Evolutionary conservation across 2,329 filamentous ascomycete genomes (phyloP).

Genomic region (Clarireedia homoeocarpa): DNA sequence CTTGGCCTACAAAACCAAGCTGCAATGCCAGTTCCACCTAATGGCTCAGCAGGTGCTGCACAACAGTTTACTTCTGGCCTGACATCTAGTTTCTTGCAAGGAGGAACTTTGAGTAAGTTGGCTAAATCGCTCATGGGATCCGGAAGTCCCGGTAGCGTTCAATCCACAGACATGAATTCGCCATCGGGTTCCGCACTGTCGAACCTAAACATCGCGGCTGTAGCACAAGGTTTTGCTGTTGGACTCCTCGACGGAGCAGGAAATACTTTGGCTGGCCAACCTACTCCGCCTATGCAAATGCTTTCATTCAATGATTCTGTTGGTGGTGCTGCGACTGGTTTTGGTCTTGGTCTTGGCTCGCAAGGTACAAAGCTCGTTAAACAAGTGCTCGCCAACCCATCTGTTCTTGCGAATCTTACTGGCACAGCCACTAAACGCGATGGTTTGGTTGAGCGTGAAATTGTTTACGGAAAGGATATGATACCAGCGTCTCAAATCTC

Average conservation of each 20-base stretch:
- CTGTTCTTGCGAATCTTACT: background rate
- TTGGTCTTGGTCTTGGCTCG: constrained; percentile 31
- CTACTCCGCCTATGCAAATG: constrained; percentile 14
- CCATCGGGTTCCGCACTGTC: constrained; percentile 16
- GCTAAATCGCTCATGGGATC: constrained; percentile 9
- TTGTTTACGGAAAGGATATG: background rate
- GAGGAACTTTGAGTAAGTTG: constrained; percentile 27
- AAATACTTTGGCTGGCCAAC: constrained; percentile 24
- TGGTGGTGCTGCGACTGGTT: constrained; percentile 30
- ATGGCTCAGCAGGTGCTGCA: background rate
- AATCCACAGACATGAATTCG: constrained; percentile 8
- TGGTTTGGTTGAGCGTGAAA: background rate
- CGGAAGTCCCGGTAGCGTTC: background rate
- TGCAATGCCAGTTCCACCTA: background rate
- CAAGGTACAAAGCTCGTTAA: constrained; percentile 29
- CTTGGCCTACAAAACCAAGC: background rate
- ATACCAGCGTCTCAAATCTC: background rate
- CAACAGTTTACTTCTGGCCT: constrained; percentile 24
- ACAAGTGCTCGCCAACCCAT: constrained; percentile 24
- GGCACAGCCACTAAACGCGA: background rate
- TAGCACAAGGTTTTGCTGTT: constrained; percentile 31
- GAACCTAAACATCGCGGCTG: constrained; percentile 12
- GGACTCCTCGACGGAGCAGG: constrained; percentile 31
- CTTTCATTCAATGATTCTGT: constrained; percentile 31
- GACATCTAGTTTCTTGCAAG: constrained; percentile 28